A percentile compares a stretch with the other conserved stretches of the same genome.
These are phyloP conservation scores for Hypoxylon sp. DNA, from an alignment of 2,329 filamentous ascomycete species.

Conservation along the genomic window DNA sequence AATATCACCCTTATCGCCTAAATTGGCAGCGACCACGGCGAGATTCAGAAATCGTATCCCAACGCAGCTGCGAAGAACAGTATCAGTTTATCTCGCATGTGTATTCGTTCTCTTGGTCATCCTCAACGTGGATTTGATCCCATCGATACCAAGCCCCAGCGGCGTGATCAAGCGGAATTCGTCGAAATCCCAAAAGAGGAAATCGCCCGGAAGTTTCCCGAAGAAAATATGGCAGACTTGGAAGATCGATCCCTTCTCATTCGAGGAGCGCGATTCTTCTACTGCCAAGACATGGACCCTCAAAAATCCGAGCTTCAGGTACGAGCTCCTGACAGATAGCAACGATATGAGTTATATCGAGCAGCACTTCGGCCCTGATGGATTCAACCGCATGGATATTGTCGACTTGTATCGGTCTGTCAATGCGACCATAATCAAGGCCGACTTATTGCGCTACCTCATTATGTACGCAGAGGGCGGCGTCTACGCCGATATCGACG, in stretches of 20 bases:
- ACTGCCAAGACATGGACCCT: conserved; percentile 73
- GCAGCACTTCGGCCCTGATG: conserved; percentile 73
- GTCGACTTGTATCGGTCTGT: conserved; percentile 70
- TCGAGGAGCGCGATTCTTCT: conserved; percentile 72
- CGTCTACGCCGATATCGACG: conserved; percentile 61
- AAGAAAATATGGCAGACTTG: conserved; percentile 83
- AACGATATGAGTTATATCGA: conserved; percentile 77
- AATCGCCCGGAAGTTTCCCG: conserved; percentile 59
- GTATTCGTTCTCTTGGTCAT: conserved; percentile 61
- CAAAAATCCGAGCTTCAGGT: conserved; percentile 75
- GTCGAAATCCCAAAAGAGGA: conserved; percentile 40
- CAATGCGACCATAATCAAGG: conserved; percentile 69
- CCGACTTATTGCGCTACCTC: conserved; percentile 74
- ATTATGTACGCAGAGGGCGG: conserved; percentile 76
- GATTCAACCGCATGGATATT: conserved; percentile 75
- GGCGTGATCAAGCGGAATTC: conserved; percentile 20
- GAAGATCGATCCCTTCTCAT: conserved; percentile 76
- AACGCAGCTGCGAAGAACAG: conserved; percentile 61
- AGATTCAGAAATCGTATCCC: conserved; percentile 58
- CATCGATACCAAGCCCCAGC: conserved; percentile 15
- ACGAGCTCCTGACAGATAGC: conserved; percentile 76
- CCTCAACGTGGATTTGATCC: conserved; percentile 56
- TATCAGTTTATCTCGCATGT: conserved; percentile 61
- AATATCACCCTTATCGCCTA: conserved; percentile 54
- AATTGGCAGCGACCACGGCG: conserved; percentile 42